Conservation (phyloP, 192 early-diverging fungal species). For the Geranomyces variabilis region DNA sequence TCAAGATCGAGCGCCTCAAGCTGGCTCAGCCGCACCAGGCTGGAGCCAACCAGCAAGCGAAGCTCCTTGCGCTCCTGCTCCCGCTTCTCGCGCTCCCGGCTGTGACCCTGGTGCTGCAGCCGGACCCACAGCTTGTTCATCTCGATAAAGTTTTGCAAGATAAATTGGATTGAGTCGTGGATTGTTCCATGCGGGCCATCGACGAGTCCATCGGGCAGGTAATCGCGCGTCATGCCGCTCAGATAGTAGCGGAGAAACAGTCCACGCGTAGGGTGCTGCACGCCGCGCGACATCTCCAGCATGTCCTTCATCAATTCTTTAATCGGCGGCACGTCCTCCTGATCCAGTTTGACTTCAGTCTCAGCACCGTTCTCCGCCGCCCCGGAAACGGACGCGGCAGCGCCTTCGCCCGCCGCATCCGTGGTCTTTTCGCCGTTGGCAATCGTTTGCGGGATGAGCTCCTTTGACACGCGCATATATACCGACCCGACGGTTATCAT, state of each 20-base stretch:
- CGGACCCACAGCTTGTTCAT: conserved; percentile 99
- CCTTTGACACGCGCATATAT: conserved; percentile 85
- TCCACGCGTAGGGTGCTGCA: conserved; percentile 98
- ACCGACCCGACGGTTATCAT: conserved; percentile 99
- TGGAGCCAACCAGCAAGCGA: conserved; percentile 94
- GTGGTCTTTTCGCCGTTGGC: conserved; percentile 7
- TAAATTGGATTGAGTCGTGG: conserved; percentile 93
- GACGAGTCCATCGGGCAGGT: conserved; percentile 75
- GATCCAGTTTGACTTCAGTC: conserved; percentile 8
- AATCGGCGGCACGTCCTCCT: conserved; percentile 80
- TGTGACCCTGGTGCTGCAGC: conserved; percentile 94
- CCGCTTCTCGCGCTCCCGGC: conserved; percentile 89
- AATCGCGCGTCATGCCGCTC: conserved; percentile 92
- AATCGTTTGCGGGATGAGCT: conserved; percentile 35
- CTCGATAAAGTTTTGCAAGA: conserved; percentile 96
- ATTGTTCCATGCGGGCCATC: conserved; percentile 79
- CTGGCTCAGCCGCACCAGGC: conserved; percentile 91
- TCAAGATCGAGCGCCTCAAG: conserved; percentile 83
- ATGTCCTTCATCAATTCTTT: conserved; percentile 98
- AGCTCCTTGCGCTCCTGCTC: conserved; percentile 96
- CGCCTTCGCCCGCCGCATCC: background rate
- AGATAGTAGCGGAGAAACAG: conserved; percentile 97
- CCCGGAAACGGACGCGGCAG: background rate
- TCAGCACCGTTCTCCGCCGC: conserved; percentile 9
- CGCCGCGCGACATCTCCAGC: conserved; percentile 98